Base-by-base conservation (phyloP, 2,329 filamentous ascomycete genomes). In the Elsinoe fawcettii region DNA sequence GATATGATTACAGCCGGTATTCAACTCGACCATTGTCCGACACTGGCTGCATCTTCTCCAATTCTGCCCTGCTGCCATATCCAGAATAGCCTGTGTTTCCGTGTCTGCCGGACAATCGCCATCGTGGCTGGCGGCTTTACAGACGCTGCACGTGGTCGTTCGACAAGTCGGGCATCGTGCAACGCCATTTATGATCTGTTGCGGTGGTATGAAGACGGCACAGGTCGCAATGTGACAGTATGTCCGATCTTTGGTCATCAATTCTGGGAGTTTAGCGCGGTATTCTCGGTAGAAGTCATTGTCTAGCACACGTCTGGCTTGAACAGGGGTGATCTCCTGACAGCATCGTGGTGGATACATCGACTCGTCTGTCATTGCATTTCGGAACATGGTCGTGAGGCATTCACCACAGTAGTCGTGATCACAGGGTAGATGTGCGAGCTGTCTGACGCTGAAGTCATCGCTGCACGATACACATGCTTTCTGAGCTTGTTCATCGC, bases 331-430 rank as follows among this genome's bases (percentile, higher is more conserved):
- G 7, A 83, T 75, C 0, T 63, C 55, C 20, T 73, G 61, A 63
- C 80, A 83, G 66, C 80, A 83, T 1, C 72, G 70, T 0, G 80
- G 79, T 0, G 80, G 80, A 59, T 80, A 83, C 0, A 78, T 62
- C 0, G 72, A 70, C 56, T 82, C 76, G 59, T 81, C 76, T 0
- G 57, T 66, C 9, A 77, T 68, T 0, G 76, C 69, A 0, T 63
- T 55, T 1, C 57, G n/a, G 64, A 82, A 78, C 0, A 81, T 70
- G 0, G 58, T 56, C 2, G 62, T 59, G 0, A 83, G 60, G 61
- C 80, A 83, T 1, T 60, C 61, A 0, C 63, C 63, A 61, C 80
- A 84, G 64, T 81, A 83, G 14, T 53, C 49, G 12, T 53, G 49
- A 39, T 37, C 20, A 27, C 49, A 53, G 8, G 49, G 30, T 2